phyloP scores from a whole-genome alignment of 495 filamentous ascomycete genomes.

The Penicillium soppii region DNA sequence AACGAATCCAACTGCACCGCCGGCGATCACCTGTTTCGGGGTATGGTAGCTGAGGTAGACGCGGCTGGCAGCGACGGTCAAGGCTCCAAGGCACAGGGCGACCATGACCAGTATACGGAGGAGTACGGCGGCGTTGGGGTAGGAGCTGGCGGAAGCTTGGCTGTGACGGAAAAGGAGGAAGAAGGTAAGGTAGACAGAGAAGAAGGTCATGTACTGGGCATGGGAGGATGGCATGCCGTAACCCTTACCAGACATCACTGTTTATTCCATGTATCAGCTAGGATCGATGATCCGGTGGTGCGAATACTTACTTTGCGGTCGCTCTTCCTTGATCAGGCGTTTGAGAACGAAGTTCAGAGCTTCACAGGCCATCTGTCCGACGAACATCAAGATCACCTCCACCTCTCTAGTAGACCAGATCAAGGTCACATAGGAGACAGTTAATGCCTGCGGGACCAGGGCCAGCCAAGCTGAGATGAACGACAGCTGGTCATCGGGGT shows the following conservation, averaged over 20 bases:
- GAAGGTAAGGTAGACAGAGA: slow-evolving; percentile 75
- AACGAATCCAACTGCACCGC: slow-evolving; percentile 65
- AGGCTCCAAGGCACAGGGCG: slow-evolving; percentile 58
- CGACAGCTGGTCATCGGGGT: slow-evolving; percentile 81
- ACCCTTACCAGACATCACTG: slow-evolving; percentile 83
- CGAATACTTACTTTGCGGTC: slow-evolving; percentile 63
- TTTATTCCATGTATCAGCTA: background rate
- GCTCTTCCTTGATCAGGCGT: slow-evolving; percentile 85
- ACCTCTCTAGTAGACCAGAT: slow-evolving; percentile 87
- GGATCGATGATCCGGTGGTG: background rate
- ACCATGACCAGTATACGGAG: slow-evolving; percentile 58
- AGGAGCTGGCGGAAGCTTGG: slow-evolving; percentile 49
- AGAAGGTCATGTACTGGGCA: slow-evolving; percentile 90
- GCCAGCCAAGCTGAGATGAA: slow-evolving; percentile 90
- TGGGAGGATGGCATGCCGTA: slow-evolving; percentile 99
- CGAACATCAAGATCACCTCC: slow-evolving; percentile 88
- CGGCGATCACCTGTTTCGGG: slow-evolving; percentile 78
- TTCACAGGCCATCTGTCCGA: slow-evolving; percentile 89
- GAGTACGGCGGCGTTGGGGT: slow-evolving; percentile 50
- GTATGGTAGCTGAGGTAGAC: slow-evolving; percentile 96
- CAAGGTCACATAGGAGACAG: slow-evolving; percentile 83
- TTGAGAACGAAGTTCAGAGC: slow-evolving; percentile 90
- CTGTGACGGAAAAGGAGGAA: slow-evolving; percentile 79
- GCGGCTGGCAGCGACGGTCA: slow-evolving; percentile 71
- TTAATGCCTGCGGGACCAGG: slow-evolving; percentile 86